Base-by-base conservation (phyloP, 257 asterid genomes). In the Petunia axillaris region DNA sequence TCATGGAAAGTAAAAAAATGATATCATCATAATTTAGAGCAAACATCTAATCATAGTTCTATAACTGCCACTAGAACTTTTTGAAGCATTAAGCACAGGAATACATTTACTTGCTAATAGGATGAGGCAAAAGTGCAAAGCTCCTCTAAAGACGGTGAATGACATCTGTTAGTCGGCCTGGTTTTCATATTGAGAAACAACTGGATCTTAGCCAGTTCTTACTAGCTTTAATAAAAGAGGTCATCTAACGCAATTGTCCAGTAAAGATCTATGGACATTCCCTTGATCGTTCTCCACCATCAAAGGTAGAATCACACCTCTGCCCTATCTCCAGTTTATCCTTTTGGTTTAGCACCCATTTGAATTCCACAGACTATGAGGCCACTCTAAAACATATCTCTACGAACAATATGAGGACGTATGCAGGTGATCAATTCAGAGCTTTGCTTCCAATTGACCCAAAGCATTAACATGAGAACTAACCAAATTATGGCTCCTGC, bases 401-500 rank as follows among this genome's bases (percentile, higher is more conserved):
- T n/a, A 11, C 40, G 9, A 50, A 35, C 38, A 48, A 71, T 41
- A 48, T 46, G 60, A 71, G 16, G 46, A 70, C 25, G 11, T 66
- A 40, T 43, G 58, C 52, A 53, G 2, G 25, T 35, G 40, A 71
- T 71, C 77, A 16, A 40, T 71, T 75, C 43, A 62, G 73, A 80
- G n/a, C 80, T 53, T 25, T 40, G 54, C 52, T 41, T 81, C 68
- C 6, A 38, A 60, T 16, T 50, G 73, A 71, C 39, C 77, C 64
- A 71, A 76, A 64, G 50, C 60, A 75, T 55, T 83, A 81, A 84
- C 73, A 70, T 82, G 80, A 84, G 75, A 79, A 73, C 94, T n/a
- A 91, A 96, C 99, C 98, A 90, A 88, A 96, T 90, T 66, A 96
- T 90, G 84, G 99, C 94, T 86, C 99, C 99, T 67, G 98, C 98